A percentile compares a stretch with the other conserved stretches of the same genome.
Conservation (phyloP, 805 yeast species). For the Pichia manshurica region DNA sequence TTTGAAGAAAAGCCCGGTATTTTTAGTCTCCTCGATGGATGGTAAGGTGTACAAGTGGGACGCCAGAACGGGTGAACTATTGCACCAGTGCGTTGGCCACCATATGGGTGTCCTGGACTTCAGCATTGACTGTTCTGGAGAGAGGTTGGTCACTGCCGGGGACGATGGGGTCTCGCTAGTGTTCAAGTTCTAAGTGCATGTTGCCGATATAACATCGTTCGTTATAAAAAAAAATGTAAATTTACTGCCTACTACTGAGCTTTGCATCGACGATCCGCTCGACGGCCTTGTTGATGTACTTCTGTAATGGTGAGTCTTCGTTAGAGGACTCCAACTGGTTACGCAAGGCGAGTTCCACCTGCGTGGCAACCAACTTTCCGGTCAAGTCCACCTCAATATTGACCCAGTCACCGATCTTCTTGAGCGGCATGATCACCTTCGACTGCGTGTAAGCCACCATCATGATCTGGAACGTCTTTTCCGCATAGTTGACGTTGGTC, state of each 20-base stretch:
- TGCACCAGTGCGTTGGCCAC: conserved; percentile 84
- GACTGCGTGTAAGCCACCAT: conserved; percentile 88
- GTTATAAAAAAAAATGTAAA: neutral
- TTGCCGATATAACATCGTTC: neutral
- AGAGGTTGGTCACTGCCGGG: conserved; percentile 82
- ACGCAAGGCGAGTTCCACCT: conserved; percentile 55
- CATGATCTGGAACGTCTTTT: conserved; percentile 68
- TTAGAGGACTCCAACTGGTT: conserved; percentile 45
- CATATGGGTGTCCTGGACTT: conserved; percentile 92
- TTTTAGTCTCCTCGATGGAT: conserved; percentile 74
- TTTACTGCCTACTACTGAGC: too few species aligned
- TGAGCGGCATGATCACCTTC: conserved; percentile 67
- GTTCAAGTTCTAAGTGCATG: conserved; percentile 38
- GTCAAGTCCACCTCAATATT: conserved; percentile 94
- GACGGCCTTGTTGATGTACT: conserved; percentile 43
- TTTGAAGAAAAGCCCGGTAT: conserved; percentile 44
- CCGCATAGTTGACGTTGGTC: conserved; percentile 62
- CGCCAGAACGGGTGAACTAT: conserved; percentile 73
- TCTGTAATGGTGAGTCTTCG: conserved; percentile 39
- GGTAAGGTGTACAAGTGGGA: conserved; percentile 87
- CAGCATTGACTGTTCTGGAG: conserved; percentile 58
- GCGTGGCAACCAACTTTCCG: conserved; percentile 88
- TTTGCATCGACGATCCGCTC: conserved; percentile 32
- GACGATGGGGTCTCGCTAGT: conserved; percentile 93
- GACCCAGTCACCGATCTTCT: conserved; percentile 56